Base-by-base conservation (phyloP, 257 asterid genomes). In the Plectranthus barbatus region DNA sequence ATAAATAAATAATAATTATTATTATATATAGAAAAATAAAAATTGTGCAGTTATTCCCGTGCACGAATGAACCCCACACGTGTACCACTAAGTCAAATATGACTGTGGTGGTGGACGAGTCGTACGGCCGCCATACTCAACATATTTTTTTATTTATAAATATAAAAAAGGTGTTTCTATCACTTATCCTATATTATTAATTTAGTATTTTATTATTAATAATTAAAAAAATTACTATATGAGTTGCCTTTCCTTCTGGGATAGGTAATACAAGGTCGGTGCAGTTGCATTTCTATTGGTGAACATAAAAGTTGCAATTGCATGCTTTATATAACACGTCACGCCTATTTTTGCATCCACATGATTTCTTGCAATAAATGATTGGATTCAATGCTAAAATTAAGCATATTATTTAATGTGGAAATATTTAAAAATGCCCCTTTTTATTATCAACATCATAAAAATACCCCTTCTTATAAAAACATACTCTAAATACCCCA, bases 81-180 rank as follows among this genome's bases (percentile, higher is more conserved):
- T 66, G 73, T 66, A 45, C 0, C 9, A 14, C 15, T 1, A 1
- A 61, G 80, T 71, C 80, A 71, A 76, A 67, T 31, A 48, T 37
- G 75, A 34, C 69, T 67, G 68, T 67, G 68, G 64, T 67, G 68
- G 64, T 50, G 49, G 65, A 63, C 62, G 46, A 54, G 8, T 40
- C 61, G 66, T 72, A 67, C 62, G 66, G 62, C 67, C 11, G 53
- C 12, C 64, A 56, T 13, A 64, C 59, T 75, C 50, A 21, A 14
- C 5, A 12, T 15, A 1, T 46, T 26, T 0, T 42, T 4, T 13
- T 13, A 40, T n/a, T 40, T 40, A 1, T 31, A 2, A 1, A 1
- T 41, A 26, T 26, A 1, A 26, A 19, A 44, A 75, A 64, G 19
- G 67, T 52, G 56, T 60, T 67, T 65, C 42, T 33, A 42, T 40